Conservation (phyloP, 139 green algal genomes). For the Tetraselmis chui region DNA sequence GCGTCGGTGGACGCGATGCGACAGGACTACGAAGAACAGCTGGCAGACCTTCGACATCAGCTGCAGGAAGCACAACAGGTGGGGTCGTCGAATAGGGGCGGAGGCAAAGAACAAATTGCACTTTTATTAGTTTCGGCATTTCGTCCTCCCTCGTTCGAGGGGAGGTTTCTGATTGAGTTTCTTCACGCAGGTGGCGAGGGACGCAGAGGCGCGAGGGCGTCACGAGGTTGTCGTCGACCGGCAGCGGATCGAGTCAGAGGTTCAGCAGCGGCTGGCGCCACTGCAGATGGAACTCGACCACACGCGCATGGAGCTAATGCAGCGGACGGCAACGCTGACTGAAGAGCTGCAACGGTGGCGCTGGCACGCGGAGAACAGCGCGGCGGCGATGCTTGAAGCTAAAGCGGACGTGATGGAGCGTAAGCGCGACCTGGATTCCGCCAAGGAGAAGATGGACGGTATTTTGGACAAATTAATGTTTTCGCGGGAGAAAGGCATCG, state of each 20-base stretch:
- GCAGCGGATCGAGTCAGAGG: not conserved
- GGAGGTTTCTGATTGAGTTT: too few relatives aligned
- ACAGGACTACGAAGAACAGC: conserved; percentile 40
- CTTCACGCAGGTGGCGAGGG: not conserved
- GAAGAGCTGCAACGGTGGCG: conserved; percentile 54
- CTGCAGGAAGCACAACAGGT: conserved; percentile 13
- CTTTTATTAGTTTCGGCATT: too few relatives aligned
- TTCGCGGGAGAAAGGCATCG: conserved; percentile 44
- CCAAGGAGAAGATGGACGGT: conserved; percentile 66
- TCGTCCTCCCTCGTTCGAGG: too few relatives aligned
- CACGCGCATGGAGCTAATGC: not conserved
- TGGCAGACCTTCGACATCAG: conserved; percentile 36
- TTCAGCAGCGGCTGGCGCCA: not conserved
- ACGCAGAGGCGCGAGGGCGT: not conserved
- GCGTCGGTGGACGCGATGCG: conserved; percentile 35
- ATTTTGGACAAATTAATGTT: conserved; percentile 64
- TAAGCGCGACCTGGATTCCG: conserved; percentile 59
- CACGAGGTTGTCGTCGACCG: not conserved
- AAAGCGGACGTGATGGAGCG: conserved; percentile 67
- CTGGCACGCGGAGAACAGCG: conserved; percentile 48
- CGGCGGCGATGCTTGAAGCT: conserved; percentile 53
- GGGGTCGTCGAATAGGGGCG: too few relatives aligned
- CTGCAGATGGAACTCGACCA: not conserved
- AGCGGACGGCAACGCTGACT: conserved; percentile 7
- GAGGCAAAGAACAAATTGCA: too few relatives aligned